A percentile compares a stretch with the other conserved stretches of the same genome.
phyloP scores from a whole-genome alignment of 2,329 filamentous ascomycete species.

The Bipolaris bicolor region DNA sequence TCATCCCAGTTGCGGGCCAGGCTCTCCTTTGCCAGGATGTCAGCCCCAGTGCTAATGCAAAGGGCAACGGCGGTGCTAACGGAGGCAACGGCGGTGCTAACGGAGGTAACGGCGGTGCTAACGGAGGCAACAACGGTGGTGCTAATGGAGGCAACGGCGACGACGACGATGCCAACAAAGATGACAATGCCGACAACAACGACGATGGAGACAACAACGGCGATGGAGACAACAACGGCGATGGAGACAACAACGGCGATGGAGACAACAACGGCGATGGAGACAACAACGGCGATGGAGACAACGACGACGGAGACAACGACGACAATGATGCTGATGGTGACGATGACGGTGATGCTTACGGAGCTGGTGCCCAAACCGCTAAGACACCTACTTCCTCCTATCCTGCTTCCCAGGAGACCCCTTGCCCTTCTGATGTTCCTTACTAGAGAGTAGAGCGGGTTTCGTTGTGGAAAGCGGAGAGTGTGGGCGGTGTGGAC shows the following conservation, averaged over 20 bases:
- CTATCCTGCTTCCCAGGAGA: too few species aligned
- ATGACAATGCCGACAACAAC: not conserved
- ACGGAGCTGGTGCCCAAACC: not conserved
- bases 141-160: too few species aligned
- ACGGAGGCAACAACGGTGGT: not conserved
- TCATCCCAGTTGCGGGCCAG: slow-evolving; percentile 12
- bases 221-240: not conserved
- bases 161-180: not conserved
- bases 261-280: not conserved
- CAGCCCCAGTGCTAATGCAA: slow-evolving; percentile 3
- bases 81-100: not conserved
- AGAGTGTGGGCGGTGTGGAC: too few species aligned
- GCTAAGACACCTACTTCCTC: too few species aligned
- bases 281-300: too few species aligned
- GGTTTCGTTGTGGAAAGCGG: too few species aligned
- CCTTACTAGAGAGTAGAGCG: too few species aligned
- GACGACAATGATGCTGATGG: not conserved
- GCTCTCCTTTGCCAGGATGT: slow-evolving; percentile 17
- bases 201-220: not conserved
- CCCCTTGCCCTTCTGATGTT: too few species aligned
- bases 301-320: not conserved
- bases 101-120: not conserved
- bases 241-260: not conserved
- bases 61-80: not conserved
- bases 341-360: not conserved